A percentile compares a stretch with the other conserved stretches of the same genome.
Conservation (phyloP, 2,329 filamentous ascomycete genomes). For the Allantophomopsis lycopodina region DNA sequence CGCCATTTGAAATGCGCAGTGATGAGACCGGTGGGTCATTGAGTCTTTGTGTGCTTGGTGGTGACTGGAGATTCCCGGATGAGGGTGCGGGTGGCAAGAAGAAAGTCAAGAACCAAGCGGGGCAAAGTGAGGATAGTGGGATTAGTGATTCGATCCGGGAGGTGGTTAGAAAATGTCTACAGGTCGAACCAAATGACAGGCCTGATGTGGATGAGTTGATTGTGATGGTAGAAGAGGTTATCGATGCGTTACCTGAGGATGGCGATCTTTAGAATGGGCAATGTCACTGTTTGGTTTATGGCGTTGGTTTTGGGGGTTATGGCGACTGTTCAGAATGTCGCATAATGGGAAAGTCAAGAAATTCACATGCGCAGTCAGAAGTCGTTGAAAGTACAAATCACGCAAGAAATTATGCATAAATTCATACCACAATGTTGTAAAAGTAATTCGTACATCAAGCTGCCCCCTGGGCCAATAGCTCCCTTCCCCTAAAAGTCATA, state of each 20-base stretch:
- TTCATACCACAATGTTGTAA: too few species aligned
- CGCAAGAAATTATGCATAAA: too few species aligned
- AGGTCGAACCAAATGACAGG: slow-evolving; percentile 74
- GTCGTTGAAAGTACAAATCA: too few species aligned
- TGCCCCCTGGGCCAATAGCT: too few species aligned
- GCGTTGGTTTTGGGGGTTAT: too few species aligned
- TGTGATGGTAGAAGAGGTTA: slow-evolving; percentile 58
- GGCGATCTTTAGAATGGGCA: slow-evolving; percentile 11
- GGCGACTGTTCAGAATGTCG: too few species aligned
- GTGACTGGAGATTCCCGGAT: slow-evolving; percentile 94
- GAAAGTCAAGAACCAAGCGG: slow-evolving; percentile 19
- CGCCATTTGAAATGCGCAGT: slow-evolving; percentile 86
- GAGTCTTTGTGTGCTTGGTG: slow-evolving; percentile 82
- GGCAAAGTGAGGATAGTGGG: slow-evolving; percentile 21
- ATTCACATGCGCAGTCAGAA: too few species aligned
- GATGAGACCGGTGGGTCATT: slow-evolving; percentile 93
- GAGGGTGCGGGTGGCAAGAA: slow-evolving; percentile 48
- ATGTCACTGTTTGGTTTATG: too few species aligned
- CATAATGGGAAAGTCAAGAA: too few species aligned
- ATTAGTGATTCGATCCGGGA: slow-evolving; percentile 79
- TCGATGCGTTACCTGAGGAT: slow-evolving; percentile 54
- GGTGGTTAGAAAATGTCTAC: slow-evolving; percentile 74
- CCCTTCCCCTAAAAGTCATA: too few species aligned
- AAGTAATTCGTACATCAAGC: too few species aligned
- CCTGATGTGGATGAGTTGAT: slow-evolving; percentile 82